A percentile compares a stretch with the other conserved stretches of the same genome.
phyloP scores from a whole-genome alignment of 2,329 filamentous ascomycete genomes.

The Aschersonia sp. region DNA sequence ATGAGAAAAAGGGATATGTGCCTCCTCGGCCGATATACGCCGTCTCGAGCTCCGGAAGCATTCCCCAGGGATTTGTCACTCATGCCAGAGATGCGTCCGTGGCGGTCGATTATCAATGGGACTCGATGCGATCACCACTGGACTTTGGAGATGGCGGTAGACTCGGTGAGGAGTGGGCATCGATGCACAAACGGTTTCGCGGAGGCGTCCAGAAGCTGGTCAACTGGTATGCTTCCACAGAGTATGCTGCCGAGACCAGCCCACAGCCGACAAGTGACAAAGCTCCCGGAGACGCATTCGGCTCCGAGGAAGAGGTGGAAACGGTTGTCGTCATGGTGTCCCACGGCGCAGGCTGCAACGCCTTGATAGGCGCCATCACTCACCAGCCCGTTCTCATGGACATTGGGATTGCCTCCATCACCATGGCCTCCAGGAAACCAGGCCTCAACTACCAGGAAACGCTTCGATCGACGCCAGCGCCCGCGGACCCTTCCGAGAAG shows the following conservation, averaged over 20 bases:
- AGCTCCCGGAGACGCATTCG: neutral
- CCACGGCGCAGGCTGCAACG: constrained; percentile 92
- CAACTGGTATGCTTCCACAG: constrained; percentile 60
- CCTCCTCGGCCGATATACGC: constrained; percentile 73
- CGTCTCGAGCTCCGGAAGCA: constrained; percentile 63
- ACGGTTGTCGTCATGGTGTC: constrained; percentile 79
- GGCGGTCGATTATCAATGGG: constrained; percentile 89
- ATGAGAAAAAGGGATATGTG: constrained; percentile 41
- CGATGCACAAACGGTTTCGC: constrained; percentile 86
- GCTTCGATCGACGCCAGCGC: constrained; percentile 12
- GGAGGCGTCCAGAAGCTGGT: constrained; percentile 66
- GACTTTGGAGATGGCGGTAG: constrained; percentile 80
- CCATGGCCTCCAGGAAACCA: constrained; percentile 61
- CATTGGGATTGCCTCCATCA: constrained; percentile 79
- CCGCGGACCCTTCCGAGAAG: constrained; percentile 9
- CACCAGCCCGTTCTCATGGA: constrained; percentile 85
- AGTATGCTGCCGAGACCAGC: constrained; percentile 35
- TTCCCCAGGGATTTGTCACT: constrained; percentile 76
- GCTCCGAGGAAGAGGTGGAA: constrained; percentile 41
- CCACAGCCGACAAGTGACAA: constrained; percentile 12
- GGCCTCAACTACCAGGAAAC: constrained; percentile 22
- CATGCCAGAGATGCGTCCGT: constrained; percentile 82
- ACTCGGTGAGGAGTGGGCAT: constrained; percentile 87
- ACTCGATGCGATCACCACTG: constrained; percentile 67
- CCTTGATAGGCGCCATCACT: constrained; percentile 80